Percentiles rank a stretch among this genome's conserved stretches.
Conservation (phyloP, 148 eudicot species). For the Chenopodium album region DNA sequence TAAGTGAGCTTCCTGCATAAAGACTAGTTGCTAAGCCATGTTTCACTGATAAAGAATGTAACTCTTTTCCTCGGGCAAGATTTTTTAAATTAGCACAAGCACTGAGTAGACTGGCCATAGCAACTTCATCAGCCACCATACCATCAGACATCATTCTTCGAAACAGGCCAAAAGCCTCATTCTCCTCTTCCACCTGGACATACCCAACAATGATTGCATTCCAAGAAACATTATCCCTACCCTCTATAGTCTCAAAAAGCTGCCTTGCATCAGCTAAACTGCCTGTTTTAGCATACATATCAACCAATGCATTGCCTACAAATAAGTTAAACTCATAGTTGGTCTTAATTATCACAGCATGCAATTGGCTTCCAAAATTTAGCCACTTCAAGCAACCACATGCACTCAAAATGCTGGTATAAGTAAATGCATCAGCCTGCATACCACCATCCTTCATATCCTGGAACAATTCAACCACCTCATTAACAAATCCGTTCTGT, state of each 20-base stretch:
- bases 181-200: constrained; percentile 70
- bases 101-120: constrained; percentile 76
- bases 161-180: constrained; percentile 70
- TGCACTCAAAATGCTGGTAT: constrained; percentile 85
- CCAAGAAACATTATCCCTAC: constrained; percentile 87
- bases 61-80: constrained; percentile 47
- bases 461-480: constrained; percentile 58
- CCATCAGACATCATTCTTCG: constrained; percentile 59
- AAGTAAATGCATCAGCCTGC: constrained; percentile 74
- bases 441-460: constrained; percentile 55
- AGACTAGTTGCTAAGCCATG: constrained; percentile 65
- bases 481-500: constrained; percentile 61
- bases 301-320: constrained; percentile 79
- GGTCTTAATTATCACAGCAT: constrained; percentile 65
- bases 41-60: constrained; percentile 69
- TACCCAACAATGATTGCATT: constrained; percentile 88
- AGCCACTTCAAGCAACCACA: constrained; percentile 61
- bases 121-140: constrained; percentile 71
- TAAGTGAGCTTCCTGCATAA: constrained; percentile 81
- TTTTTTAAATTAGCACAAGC: constrained; percentile 67
- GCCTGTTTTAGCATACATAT: constrained; percentile 90
- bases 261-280: constrained; percentile 56
- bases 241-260: constrained; percentile 50
- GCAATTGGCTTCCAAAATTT: constrained; percentile 66
- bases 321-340: constrained; percentile 55